Conservation (phyloP, 257 asterid species). For the Solanum okadae region DNA sequence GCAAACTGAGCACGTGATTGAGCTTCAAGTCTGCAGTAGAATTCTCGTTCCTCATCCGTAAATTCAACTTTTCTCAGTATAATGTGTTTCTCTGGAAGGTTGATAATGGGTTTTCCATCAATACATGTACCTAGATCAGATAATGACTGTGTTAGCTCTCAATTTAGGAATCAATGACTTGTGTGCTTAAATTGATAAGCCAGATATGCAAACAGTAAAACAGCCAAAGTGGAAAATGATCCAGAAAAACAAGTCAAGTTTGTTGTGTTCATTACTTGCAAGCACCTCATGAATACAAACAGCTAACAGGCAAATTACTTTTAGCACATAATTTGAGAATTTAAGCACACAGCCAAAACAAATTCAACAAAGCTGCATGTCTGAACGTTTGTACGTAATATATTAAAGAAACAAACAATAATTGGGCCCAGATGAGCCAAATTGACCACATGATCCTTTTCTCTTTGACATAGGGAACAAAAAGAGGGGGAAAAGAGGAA, state of each 20-base stretch:
- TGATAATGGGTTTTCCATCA: conserved; percentile 90
- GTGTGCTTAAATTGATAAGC: not conserved
- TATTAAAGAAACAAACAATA: not conserved
- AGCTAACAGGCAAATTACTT: not conserved
- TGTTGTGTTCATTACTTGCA: not conserved
- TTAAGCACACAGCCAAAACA: not conserved
- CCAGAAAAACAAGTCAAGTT: not conserved
- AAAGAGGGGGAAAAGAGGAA: not conserved
- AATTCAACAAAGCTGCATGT: not conserved
- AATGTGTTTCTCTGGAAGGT: conserved; percentile 76
- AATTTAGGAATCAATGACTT: not conserved
- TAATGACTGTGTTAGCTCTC: not conserved
- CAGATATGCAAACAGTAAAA: not conserved
- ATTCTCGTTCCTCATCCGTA: conserved; percentile 72
- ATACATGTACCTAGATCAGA: conserved; percentile 51
- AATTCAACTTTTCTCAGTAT: conserved; percentile 73
- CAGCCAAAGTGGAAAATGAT: not conserved
- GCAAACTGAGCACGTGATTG: conserved; percentile 95
- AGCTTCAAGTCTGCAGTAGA: conserved; percentile 82
- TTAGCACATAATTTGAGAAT: not conserved
- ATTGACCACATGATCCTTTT: not conserved
- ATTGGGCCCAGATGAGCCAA: not conserved
- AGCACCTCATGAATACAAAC: not conserved
- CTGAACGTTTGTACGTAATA: not conserved
- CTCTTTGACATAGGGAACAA: not conserved